These are phyloP conservation scores for Digitaria exilis DNA, from an alignment of 202 grass and related monocot species.

Conservation along the genomic window DNA sequence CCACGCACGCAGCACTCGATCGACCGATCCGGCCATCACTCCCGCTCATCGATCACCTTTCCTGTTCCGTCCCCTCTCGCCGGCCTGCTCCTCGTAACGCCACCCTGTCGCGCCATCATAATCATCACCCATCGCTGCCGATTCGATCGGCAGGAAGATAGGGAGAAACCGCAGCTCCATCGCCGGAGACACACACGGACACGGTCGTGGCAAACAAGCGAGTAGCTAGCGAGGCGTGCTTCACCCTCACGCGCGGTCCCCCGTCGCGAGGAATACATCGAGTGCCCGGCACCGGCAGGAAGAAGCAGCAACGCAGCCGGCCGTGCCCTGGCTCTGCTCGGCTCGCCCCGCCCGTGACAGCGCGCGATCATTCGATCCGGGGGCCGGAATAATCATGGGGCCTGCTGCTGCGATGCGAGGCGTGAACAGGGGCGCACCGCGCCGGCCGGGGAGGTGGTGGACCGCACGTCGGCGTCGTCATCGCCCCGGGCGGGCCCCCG, in stretches of 20 bases:
- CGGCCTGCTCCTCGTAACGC: background rate
- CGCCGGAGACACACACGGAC: background rate
- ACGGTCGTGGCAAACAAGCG: background rate
- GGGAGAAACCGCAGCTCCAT: background rate
- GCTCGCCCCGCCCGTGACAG: slow-evolving; percentile 13
- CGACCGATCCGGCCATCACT: background rate
- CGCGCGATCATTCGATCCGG: slow-evolving; percentile 7
- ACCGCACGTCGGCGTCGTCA: slow-evolving; percentile 34
- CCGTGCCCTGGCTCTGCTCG: background rate
- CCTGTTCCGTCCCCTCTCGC: background rate
- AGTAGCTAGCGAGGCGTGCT: no score
- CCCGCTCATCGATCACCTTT: background rate
- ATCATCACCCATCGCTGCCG: background rate
- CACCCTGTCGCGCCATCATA: background rate
- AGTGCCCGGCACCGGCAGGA: background rate
- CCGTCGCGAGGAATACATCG: background rate
- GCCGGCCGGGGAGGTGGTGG: background rate
- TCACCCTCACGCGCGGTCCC: background rate
- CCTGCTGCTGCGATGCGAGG: background rate
- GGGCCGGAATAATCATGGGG: background rate
- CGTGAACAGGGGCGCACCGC: background rate
- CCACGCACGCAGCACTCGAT: background rate
- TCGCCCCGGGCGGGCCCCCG: background rate
- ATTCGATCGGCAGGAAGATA: background rate
- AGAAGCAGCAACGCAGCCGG: no score